Evolutionary conservation across 495 filamentous ascomycete genomes (phyloP), one percentile per base, ranked within the genome.

Genomic region (Trichoderma orchidacearum): DNA sequence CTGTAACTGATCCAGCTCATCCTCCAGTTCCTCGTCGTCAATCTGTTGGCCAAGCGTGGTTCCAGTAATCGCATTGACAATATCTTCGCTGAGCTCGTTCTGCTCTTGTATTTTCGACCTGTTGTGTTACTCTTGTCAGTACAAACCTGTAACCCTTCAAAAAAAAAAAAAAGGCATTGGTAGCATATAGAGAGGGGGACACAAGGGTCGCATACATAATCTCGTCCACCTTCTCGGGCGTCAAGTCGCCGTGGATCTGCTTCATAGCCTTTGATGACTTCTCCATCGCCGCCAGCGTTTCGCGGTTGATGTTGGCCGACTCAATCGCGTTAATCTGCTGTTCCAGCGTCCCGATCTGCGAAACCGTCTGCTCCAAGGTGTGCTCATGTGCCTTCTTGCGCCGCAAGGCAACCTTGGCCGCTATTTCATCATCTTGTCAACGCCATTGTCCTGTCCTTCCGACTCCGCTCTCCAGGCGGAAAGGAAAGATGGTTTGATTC

Each of bases 311-410:
- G 69, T 97, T 99, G 52, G 93, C 94, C 21, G 91, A 86, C 68
- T 99, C 93, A 70, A 99, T 96, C 58, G 86, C 85, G 66, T 92
- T 93, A 64, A 99, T 92, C 67, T 99, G 90, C 63, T 90, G 87
- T 66, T 97, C 93, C 13, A 99, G 77, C 35, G 92, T 94, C 56
- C 81, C 80, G 72, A 95, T 90, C 70, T 97, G 94, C 31, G 85
- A 81, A 31, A 82, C 78, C 8, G 92, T 97, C 69, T 95, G 89
- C 57, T 93, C 87, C 48, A 96, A 81, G 58, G 88, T 87, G 74
- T 89, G 86, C 68, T 95, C 89, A 65, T 90, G 87, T 60, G 79
- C 74, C 82, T 99, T 96, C 80, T 97, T 99, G 63, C 93, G 83
- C 74, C 88, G 84, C 38, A 97, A 77, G n/a, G 93, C 93, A 59